Base-by-base conservation (phyloP, 2,329 filamentous ascomycete genomes). In the Xylaria sp. region DNA sequence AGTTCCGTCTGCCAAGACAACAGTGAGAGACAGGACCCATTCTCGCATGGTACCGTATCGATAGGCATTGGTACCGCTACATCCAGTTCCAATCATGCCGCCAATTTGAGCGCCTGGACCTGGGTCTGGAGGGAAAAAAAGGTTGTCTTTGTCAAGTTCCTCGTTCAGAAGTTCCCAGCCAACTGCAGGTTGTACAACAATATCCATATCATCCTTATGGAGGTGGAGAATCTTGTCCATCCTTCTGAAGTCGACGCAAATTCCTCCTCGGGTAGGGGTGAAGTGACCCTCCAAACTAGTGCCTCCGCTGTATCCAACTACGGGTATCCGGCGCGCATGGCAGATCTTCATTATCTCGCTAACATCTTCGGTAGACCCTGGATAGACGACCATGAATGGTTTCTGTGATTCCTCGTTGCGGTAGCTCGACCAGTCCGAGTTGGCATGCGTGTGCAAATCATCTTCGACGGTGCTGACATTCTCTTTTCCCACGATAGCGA, bases 21-120 rank as follows among this genome's bases (percentile, higher is more conserved):
- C 90, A 0, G 92, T 96, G 55, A 96, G 81, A 57, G 88, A 91
- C 10, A 95, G 80, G 1, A 96, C 92, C 92, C 92, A 96, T 76
- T 96, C 93, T 61, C 91, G 88, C 92, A 96, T 96, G 0, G 92
- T 96, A 58, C 92, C 93, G 76, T 96, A 96, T 55, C 92, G 85
- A 77, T 93, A 93, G 3, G 92, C 88, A 76, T 96, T 96, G 2
- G 92, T 96, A 55, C 93, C 93, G 66, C 83, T 85, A 76, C 83
- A 85, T 54, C 83, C 83, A 11, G 90, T 92, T 1, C 88, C 89
- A 3, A 92, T 86, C 90, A 92, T 92, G 22, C 93, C 93, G 57
- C 93, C 93, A 69, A 96, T 94, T 85, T 91, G 91, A 58, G 93
- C 93, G 7, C 92, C 92, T 53, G 93, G 93, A 31, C 92, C 92